Base-by-base conservation (phyloP, 169 alveolate genomes). In the Eimeria acervulina region DNA sequence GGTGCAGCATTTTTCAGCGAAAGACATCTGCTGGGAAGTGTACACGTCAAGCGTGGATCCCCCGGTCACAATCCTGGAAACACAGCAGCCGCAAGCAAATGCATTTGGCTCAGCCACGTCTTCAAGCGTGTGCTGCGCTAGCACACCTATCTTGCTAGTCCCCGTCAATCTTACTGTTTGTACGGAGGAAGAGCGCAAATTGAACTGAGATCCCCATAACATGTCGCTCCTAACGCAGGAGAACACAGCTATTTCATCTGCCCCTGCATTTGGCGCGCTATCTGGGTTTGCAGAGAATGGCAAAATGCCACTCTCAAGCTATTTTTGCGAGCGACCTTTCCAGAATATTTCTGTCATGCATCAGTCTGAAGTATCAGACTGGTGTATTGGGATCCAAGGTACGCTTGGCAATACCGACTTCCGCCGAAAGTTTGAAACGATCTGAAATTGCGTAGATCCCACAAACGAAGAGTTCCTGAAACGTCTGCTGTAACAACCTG, bases 381-480 rank as follows among this genome's bases (percentile, higher is more conserved):
- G n/a, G n/a, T n/a, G n/a, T 78, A 10, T 15, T 1, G 1, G 33
- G 28, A 51, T 0, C 72, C 5, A 21, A 13, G 2, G 28, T 36
- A 36, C 28, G 74, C 31, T 44, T 36, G 70, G 6, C 36, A 23
- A 26, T 26, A 31, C 85, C 21, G 68, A 66, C 95, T 90, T 80
- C 74, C 90, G 4, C 96, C 94, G 85, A 95, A 83, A 4, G 96
- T 47, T 83, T 90, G 96, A 17, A 83, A 94, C 31, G 96, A 95
- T 17, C 97, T 91, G 90, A 96, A 96, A 87, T 95, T 95, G 21
- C 97, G 93, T 88, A 96, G 66, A 89, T 96, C 97, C 97, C 97
- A 96, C 36, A 96, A 97, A 12, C 96, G 81, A 85, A 96, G 84
- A 66, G 96, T 94, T 61, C 97, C 97, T 17, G 97, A 95, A n/a